phyloP scores from a whole-genome alignment of 495 filamentous ascomycete species.

The Aspergillus carlsbadensis region DNA sequence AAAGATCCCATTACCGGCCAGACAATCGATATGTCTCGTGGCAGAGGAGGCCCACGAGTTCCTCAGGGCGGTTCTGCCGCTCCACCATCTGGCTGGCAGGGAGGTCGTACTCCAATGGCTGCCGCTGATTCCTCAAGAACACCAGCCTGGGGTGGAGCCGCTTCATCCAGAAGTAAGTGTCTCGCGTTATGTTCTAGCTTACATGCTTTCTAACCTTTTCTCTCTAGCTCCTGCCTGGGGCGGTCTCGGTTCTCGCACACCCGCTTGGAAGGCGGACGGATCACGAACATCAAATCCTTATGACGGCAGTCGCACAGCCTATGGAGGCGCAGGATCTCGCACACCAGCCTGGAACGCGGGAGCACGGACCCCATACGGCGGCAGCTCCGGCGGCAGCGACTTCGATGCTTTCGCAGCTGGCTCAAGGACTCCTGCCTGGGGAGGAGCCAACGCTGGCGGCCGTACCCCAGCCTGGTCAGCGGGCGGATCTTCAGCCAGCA shows the following conservation, averaged over 20 bases:
- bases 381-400: constrained; percentile 52
- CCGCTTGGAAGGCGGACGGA: constrained; percentile 72
- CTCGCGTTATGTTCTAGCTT: not conserved
- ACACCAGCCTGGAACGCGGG: constrained; percentile 60
- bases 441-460: constrained; percentile 48
- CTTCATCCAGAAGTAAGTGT: constrained; percentile 55
- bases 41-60: constrained; percentile 53
- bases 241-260: constrained; percentile 61
- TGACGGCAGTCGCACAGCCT: constrained; percentile 75
- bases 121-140: constrained; percentile 60
- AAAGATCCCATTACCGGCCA: constrained; percentile 79
- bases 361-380: constrained; percentile 71
- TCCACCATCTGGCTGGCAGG: constrained; percentile 47
- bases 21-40: constrained; percentile 64
- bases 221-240: constrained; percentile 58
- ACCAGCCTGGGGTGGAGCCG: constrained; percentile 62
- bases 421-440: constrained; percentile 75
- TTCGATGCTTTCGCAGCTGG: constrained; percentile 71
- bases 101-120: constrained; percentile 68
- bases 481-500: constrained; percentile 20
- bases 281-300: constrained; percentile 76
- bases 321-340: constrained; percentile 45
- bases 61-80: constrained; percentile 41
- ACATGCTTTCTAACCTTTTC: constrained; percentile 28
- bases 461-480: constrained; percentile 53